phyloP scores from a whole-genome alignment of 495 filamentous ascomycete species.

The Poronia punctata region DNA sequence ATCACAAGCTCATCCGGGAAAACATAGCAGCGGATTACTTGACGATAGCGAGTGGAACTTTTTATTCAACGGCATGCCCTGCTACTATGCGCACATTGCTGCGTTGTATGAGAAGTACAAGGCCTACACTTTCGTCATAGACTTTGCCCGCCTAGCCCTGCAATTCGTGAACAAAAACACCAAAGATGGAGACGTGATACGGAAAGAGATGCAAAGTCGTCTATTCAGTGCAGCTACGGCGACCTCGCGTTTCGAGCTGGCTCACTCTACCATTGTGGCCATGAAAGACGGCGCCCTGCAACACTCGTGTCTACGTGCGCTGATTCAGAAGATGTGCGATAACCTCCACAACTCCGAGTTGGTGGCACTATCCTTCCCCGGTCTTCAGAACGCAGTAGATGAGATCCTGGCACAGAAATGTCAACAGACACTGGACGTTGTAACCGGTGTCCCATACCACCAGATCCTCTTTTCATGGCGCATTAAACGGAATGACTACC shows the following conservation, averaged over 20 bases:
- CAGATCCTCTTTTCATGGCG: slow-evolving; percentile 87
- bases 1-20: slow-evolving; percentile 23
- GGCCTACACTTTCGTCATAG: slow-evolving; percentile 68
- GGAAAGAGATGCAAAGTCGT: slow-evolving; percentile 68
- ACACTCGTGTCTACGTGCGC: slow-evolving; percentile 51
- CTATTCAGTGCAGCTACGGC: slow-evolving; percentile 75
- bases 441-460: slow-evolving; percentile 58
- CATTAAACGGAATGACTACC: slow-evolving; percentile 73
- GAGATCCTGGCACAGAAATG: slow-evolving; percentile 62
- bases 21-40: slow-evolving; percentile 54
- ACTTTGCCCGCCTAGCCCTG: slow-evolving; percentile 75
- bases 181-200: slow-evolving; percentile 34
- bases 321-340: slow-evolving; percentile 66
- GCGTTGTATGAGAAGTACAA: slow-evolving; percentile 71
- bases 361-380: slow-evolving; percentile 67
- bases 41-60: slow-evolving; percentile 62
- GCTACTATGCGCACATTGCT: slow-evolving; percentile 82
- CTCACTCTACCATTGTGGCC: slow-evolving; percentile 68
- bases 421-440: slow-evolving; percentile 49
- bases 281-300: slow-evolving; percentile 64
- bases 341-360: slow-evolving; percentile 60
- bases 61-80: slow-evolving; percentile 68
- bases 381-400: slow-evolving; percentile 70
- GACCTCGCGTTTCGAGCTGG: slow-evolving; percentile 70
- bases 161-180: slow-evolving; percentile 44